Evolutionary conservation across 2,329 filamentous ascomycete genomes (phyloP), one percentile per base, ranked within the genome.

Genomic region (Hortaea werneckii): DNA sequence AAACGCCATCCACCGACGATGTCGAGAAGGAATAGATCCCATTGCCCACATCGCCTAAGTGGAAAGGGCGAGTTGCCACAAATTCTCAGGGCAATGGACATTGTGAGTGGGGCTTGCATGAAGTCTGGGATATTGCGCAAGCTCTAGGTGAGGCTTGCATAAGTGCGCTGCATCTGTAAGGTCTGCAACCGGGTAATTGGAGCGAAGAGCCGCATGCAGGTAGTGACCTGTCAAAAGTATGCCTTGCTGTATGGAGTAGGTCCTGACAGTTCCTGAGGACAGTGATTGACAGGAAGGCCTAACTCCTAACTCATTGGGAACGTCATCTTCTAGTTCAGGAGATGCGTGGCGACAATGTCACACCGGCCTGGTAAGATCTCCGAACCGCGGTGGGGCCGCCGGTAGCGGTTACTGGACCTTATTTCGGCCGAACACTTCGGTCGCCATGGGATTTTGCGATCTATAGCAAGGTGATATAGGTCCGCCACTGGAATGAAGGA

Each of bases 101-200:
- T 20, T 20, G 20, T 20, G 20, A 20, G 20, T 39, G 37, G 12
- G 12, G 38, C 41, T 28, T 41, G 47, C 43, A 50, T 45, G 37
- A 29, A 44, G 37, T 38, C 38, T 42, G 48, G 46, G 49, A 42
- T 50, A 51, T 53, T 50, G 50, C 47, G 51, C 47, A 51, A 53
- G 46, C 43, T 30, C 54, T 58, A 47, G 56, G 55, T 56, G 54
- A 58, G 58, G 57, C 57, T 58, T 59, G 59, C 58, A 58, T 52
- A 45, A 45, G 43, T 44, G 50, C 52, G 27, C 41, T 47, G 49
- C 43, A 46, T 20, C 20, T 20, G 20, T 20, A 20, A 20, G 20
- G 20, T 20, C 52, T 48, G 40, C 46, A 53, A 54, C 54, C 54
- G 37, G 57, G 58, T 58, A 54, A 35, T 46, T 54, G 59, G 57